Evolutionary conservation across 352 stramenopile genomes (phyloP).

Genomic region (Phytophthora europaea): DNA sequence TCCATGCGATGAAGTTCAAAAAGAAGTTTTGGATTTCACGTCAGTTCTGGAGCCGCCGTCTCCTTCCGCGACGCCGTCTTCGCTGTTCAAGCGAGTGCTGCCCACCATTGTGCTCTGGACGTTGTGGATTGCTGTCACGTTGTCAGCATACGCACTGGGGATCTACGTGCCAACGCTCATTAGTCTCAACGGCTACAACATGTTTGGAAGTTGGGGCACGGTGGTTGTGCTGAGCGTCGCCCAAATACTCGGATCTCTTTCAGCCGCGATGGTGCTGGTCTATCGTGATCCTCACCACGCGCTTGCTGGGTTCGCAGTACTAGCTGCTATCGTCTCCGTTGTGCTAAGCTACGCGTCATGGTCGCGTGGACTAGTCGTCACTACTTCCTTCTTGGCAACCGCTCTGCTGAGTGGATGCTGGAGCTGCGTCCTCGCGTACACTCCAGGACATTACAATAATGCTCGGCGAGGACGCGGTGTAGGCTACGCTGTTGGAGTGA

Average conservation of each 20-base stretch:
- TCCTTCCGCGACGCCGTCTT: background rate
- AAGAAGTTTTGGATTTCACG: slow-evolving; percentile 6
- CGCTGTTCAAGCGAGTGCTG: slow-evolving; percentile 5
- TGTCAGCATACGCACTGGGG: slow-evolving; percentile 34
- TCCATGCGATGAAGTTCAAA: slow-evolving; percentile 2
- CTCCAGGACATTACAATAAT: slow-evolving; percentile 20
- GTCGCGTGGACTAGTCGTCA: slow-evolving; percentile 25
- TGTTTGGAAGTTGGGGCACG: slow-evolving; percentile 40
- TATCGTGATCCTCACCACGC: slow-evolving; percentile 21
- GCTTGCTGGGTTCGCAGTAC: slow-evolving; percentile 24
- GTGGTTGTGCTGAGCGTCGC: slow-evolving; percentile 27
- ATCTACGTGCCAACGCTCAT: slow-evolving; percentile 44
- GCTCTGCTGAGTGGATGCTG: slow-evolving; percentile 36
- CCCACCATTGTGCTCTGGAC: slow-evolving; percentile 17
- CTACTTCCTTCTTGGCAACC: slow-evolving; percentile 23
- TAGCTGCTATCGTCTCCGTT: slow-evolving; percentile 17
- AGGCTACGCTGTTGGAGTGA: slow-evolving; percentile 35
- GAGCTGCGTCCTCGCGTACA: slow-evolving; percentile 38
- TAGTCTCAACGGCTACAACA: slow-evolving; percentile 45
- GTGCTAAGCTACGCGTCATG: slow-evolving; percentile 39
- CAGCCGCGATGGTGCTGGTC: slow-evolving; percentile 27
- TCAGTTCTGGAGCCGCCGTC: slow-evolving; percentile 14
- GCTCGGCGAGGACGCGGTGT: slow-evolving; percentile 33
- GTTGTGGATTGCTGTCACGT: slow-evolving; percentile 27
- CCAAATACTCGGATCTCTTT: slow-evolving; percentile 36